Conservation (phyloP, 164 flowering plant genomes). For the Warburgia ugandensis region DNA sequence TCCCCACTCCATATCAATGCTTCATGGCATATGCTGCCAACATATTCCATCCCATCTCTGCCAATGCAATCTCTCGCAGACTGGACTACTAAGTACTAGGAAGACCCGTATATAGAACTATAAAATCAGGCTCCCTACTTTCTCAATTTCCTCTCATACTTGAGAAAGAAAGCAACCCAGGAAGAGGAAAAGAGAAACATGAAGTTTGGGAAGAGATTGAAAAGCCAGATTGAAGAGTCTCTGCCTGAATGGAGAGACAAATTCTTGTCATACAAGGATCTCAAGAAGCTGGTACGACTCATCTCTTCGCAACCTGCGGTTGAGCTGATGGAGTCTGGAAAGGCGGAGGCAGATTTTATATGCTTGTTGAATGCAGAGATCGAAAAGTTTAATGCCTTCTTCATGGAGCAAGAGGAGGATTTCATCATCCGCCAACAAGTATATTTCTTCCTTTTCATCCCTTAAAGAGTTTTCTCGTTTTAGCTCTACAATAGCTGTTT, state of each 20-base stretch:
- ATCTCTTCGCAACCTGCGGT: slow-evolving; percentile 35
- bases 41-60: neutral
- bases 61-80: neutral
- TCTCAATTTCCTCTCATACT: neutral
- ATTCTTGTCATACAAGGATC: slow-evolving; percentile 63
- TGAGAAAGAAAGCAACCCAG: neutral
- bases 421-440: slow-evolving; percentile 74
- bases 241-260: slow-evolving; percentile 83
- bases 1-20: neutral
- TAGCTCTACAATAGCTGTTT: too few species aligned
- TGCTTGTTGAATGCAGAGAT: slow-evolving; percentile 57
- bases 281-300: slow-evolving; percentile 56
- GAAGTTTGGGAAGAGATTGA: slow-evolving; percentile 88
- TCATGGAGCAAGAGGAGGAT: slow-evolving; percentile 81
- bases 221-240: slow-evolving; percentile 55
- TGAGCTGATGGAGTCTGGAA: slow-evolving; percentile 4
- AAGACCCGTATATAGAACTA: too few species aligned
- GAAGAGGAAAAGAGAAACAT: slow-evolving; percentile 22
- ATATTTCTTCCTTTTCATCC: neutral
- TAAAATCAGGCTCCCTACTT: too few species aligned
- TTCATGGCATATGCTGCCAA: slow-evolving; percentile 4
- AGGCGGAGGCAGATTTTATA: slow-evolving; percentile 54
- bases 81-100: too few species aligned
- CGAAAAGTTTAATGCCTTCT: slow-evolving; percentile 83
- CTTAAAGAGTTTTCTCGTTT: neutral